Base-by-base conservation (phyloP, 495 filamentous ascomycete species). In the Parathielavia hyrcaniae region DNA sequence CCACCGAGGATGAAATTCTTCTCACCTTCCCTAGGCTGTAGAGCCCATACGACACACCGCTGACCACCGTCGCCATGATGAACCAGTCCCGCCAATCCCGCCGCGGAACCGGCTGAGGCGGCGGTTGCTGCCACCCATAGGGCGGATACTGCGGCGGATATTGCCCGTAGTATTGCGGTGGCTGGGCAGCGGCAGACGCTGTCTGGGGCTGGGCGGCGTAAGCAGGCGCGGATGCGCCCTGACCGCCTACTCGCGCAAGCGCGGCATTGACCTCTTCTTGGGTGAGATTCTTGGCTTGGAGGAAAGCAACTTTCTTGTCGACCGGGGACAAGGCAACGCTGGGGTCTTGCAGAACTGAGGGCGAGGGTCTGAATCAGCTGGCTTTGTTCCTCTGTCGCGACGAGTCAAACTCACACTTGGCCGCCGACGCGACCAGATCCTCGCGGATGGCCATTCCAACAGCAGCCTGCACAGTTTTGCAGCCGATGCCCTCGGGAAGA, bases 51-150 rank as follows among this genome's bases (percentile, higher is more conserved):
- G 88, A 79, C 5, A 95, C 84, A 40, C 90, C 89, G 43, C 88
- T 86, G 60, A 92, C 85, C 10, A 95, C 86, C 0, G 91, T 97
- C 10, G 91, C 91, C 88, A 95, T 90, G 63, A 97, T 95, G 69
- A 97, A 99, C 87, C 89, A 97, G 65, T 99, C 93, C 48, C 93
- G 81, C 93, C 93, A 99, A 70, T 99, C 93, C 60, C 93, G 81
- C 64, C 83, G 85, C 8, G 93, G 89, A 8, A 57, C 39, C 56
- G 81, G 79, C 51, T 86, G 84, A 17, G 84, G 79, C 53, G 83
- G 83, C 56, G 86, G 86, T 70, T 72, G 86, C 69, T 71, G 75
- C 77, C 77, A 79, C 62, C 72, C 76, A 75, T 90, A 95, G 69
- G 83, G 84, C 49, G 77, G 77, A 64, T 73, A 74, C n/a, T 67